Percentiles rank a stretch among this genome's conserved stretches.
Conservation (phyloP, 192 early-diverging fungal genomes). For the Coemansia reversa region DNA sequence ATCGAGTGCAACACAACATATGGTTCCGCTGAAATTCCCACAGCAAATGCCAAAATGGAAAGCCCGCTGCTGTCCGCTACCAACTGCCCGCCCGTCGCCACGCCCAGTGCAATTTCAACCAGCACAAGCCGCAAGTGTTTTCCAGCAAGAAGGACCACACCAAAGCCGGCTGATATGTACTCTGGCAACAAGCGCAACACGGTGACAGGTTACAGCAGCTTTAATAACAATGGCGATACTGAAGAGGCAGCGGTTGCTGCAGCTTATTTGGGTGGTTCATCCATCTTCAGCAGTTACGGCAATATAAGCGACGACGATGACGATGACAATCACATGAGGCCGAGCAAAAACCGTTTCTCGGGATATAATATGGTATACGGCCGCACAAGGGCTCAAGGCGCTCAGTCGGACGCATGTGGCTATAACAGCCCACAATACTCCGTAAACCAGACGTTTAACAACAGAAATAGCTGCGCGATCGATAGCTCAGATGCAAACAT, state of each 20-base stretch:
- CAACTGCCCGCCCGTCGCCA: slow-evolving; percentile 5
- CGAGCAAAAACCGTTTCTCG: neutral
- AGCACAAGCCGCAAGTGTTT: neutral
- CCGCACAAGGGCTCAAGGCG: neutral
- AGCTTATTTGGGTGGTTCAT: slow-evolving; percentile 35
- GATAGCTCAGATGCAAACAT: no score
- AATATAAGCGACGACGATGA: slow-evolving; percentile 26
- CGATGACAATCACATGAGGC: slow-evolving; percentile 19
- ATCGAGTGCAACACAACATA: slow-evolving; percentile 30
- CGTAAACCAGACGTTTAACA: neutral
- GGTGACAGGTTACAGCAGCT: no score
- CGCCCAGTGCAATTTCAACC: neutral
- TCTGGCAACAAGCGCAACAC: slow-evolving; percentile 25
- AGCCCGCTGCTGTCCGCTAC: neutral
- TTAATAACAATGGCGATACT: slow-evolving; percentile 32
- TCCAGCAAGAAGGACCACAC: neutral
- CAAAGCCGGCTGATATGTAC: slow-evolving; percentile 13
- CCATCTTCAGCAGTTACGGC: slow-evolving; percentile 32
- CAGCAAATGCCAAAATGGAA: neutral
- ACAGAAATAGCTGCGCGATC: neutral
- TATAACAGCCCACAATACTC: neutral
- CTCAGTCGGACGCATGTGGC: neutral
- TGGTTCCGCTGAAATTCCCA: neutral
- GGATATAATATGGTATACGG: neutral
- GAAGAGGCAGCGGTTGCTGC: slow-evolving; percentile 42